A percentile compares a stretch with the other conserved stretches of the same genome.
phyloP scores from a whole-genome alignment of 2,329 filamentous ascomycete species.

The Chalaropsis thielavioides region DNA sequence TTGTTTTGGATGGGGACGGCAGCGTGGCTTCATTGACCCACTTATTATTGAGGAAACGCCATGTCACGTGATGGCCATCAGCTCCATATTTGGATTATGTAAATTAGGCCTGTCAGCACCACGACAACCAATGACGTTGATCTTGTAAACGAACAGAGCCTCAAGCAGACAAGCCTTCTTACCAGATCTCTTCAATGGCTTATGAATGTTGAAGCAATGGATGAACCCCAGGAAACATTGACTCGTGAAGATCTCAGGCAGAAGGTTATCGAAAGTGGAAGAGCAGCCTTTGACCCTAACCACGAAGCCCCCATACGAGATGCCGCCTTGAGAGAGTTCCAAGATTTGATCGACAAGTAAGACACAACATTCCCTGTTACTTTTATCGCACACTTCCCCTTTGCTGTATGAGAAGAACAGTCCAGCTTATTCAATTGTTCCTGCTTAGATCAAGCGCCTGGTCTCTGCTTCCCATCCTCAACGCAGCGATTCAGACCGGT shows the following conservation, averaged over 20 bases:
- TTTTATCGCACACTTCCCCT: neutral
- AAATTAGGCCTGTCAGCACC: too few species aligned
- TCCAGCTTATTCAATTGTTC: neutral
- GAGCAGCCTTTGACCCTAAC: constrained; percentile 36
- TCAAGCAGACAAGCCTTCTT: neutral
- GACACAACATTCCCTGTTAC: neutral
- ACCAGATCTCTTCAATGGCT: constrained; percentile 17
- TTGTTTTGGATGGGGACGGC: neutral
- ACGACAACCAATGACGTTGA: too few species aligned
- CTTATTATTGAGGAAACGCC: neutral
- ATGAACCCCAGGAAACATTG: constrained; percentile 21
- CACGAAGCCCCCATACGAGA: constrained; percentile 25
- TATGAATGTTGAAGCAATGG: constrained; percentile 21
- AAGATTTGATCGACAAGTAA: constrained; percentile 36
- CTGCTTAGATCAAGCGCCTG: constrained; percentile 28
- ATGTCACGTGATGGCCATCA: neutral
- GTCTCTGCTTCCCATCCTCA: constrained; percentile 46
- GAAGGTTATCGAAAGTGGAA: constrained; percentile 27
- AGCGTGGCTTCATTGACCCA: neutral
- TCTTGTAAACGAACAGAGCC: neutral
- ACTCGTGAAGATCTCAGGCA: constrained; percentile 10
- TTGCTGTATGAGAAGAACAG: neutral
- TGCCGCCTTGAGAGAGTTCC: constrained; percentile 29
- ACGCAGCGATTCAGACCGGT: constrained; percentile 47
- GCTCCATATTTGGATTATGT: too few species aligned